These are phyloP conservation scores for Aspergillus heteromorphus DNA, from an alignment of 495 filamentous ascomycete genomes.

Conservation along the genomic window DNA sequence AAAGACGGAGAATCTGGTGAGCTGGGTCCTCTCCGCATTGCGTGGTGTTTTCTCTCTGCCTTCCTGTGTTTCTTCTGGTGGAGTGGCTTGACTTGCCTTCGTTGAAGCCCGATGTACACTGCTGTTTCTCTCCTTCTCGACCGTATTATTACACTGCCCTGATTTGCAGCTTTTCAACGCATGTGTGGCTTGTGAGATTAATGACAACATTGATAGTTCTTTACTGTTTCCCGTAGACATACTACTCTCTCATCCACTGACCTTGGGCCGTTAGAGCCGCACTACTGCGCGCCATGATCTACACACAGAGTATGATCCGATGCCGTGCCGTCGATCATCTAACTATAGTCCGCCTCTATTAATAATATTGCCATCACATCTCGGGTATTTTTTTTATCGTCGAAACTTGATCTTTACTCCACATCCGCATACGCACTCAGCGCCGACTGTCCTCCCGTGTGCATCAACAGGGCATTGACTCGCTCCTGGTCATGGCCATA, in stretches of 20 bases:
- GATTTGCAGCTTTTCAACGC: background rate
- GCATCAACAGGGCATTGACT: constrained; percentile 36
- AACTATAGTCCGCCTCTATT: too few species aligned
- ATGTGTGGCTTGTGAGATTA: background rate
- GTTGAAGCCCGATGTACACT: background rate
- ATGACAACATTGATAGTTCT: background rate
- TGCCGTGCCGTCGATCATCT: too few species aligned
- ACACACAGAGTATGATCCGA: too few species aligned
- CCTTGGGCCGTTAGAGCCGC: background rate
- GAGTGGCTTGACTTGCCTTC: background rate
- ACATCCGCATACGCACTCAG: constrained; percentile 31
- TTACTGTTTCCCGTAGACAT: background rate
- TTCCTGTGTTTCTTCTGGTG: background rate
- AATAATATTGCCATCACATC: too few species aligned
- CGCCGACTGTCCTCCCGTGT: constrained; percentile 38
- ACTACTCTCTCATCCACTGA: background rate
- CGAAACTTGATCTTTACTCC: constrained; percentile 7
- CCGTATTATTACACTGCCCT: background rate
- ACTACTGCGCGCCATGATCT: too few species aligned
- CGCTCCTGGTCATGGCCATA: too few species aligned
- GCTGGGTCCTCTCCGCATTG: constrained; percentile 13
- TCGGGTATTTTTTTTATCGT: background rate
- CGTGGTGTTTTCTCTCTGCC: constrained; percentile 6
- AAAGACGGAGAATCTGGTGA: constrained; percentile 15
- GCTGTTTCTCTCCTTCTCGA: constrained; percentile 1